A percentile compares a stretch with the other conserved stretches of the same genome.
These are phyloP conservation scores for Solanum bulbocastanum DNA, from an alignment of 257 asterid species.

Conservation along the genomic window DNA sequence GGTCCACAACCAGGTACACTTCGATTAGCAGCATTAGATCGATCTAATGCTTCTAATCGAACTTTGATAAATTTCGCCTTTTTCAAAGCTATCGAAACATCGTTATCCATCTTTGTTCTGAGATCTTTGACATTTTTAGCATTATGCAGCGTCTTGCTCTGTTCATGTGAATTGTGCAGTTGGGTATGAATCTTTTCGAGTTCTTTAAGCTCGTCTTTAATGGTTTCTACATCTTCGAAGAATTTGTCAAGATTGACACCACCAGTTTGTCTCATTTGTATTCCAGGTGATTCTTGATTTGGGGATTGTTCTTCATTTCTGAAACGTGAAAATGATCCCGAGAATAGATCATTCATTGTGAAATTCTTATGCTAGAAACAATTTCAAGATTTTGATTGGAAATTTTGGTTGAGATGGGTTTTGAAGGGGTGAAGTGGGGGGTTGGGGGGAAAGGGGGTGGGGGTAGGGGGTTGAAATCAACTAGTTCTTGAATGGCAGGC, in stretches of 20 bases:
- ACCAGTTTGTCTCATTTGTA: conserved; percentile 14
- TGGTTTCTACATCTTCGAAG: conserved; percentile 26
- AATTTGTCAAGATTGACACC: conserved; percentile 21
- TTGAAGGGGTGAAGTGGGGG: not conserved
- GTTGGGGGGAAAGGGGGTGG: not conserved
- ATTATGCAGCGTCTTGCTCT: conserved; percentile 29
- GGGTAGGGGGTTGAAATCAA: not conserved
- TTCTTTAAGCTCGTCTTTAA: conserved; percentile 22
- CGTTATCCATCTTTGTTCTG: conserved; percentile 21
- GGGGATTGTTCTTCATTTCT: conserved; percentile 28
- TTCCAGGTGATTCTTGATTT: conserved; percentile 25
- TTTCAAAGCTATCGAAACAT: conserved; percentile 22
- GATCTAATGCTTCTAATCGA: conserved; percentile 45
- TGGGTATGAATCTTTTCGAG: conserved; percentile 7
- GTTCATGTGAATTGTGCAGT: conserved; percentile 15
- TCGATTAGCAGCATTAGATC: conserved; percentile 54
- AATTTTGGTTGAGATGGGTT: not conserved
- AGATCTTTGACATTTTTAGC: conserved; percentile 20
- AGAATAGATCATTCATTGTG: conserved; percentile 59
- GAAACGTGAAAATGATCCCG: conserved; percentile 56
- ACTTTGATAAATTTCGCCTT: conserved; percentile 44
- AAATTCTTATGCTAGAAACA: not conserved
- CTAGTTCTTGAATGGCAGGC: not conserved
- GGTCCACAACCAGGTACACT: conserved; percentile 58
- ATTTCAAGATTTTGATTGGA: not conserved